A percentile compares a stretch with the other conserved stretches of the same genome.
Conservation (phyloP, 768 basidiomycete species). For the Leccinellum rugosiceps region DNA sequence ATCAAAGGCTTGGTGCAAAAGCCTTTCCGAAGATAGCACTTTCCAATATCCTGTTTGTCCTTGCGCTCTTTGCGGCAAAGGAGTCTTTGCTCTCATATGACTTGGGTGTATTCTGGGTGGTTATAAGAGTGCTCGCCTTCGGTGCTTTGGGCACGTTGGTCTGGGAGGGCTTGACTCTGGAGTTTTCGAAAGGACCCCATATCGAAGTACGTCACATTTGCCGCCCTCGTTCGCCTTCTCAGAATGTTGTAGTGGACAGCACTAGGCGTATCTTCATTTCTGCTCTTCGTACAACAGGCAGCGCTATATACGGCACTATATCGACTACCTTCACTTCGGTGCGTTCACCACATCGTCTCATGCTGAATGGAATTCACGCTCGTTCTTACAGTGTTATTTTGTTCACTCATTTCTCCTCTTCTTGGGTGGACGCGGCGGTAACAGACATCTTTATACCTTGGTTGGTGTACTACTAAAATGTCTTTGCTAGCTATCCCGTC, state of each 20-base stretch:
- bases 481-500: constrained; percentile 45
- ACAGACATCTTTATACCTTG: constrained; percentile 42
- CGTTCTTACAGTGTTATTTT: constrained; percentile 54
- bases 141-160: constrained; percentile 63
- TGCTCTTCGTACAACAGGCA: constrained; percentile 66
- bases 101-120: constrained; percentile 72
- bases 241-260: constrained; percentile 58
- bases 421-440: constrained; percentile 60
- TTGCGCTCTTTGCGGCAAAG: constrained; percentile 61
- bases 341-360: constrained; percentile 18
- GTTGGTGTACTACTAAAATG: constrained; percentile 15
- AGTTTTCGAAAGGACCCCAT: constrained; percentile 48
- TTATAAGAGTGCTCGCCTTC: constrained; percentile 68
- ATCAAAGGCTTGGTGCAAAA: constrained; percentile 48
- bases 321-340: constrained; percentile 67
- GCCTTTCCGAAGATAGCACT: constrained; percentile 55
- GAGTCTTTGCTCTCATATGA: constrained; percentile 65
- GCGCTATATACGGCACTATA: constrained; percentile 67
- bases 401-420: constrained; percentile 64
- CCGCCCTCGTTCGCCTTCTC: constrained; percentile 5
- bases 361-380: background rate
- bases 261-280: constrained; percentile 60
- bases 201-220: constrained; percentile 52
- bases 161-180: constrained; percentile 56
- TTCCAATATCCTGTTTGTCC: constrained; percentile 61